Percentiles rank a stretch among this genome's conserved stretches.
Conservation (phyloP, 1,284 basidiomycete genomes). For the Moniliella sp. region DNA sequence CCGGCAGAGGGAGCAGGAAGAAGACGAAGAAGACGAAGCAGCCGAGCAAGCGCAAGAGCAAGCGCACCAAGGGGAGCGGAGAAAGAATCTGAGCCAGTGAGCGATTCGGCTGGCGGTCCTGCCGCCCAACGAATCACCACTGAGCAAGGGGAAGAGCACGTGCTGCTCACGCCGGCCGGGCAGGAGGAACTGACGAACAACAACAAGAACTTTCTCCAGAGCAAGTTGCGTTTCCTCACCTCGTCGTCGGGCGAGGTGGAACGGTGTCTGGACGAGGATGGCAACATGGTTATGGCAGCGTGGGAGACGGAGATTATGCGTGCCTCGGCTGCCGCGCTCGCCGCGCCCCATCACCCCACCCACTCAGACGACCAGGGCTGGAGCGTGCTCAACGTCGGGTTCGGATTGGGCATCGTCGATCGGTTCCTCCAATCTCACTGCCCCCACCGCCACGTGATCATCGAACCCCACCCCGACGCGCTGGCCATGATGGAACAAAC, state of each 20-base stretch:
- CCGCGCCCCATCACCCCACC: background rate
- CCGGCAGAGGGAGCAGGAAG: conserved; percentile 7
- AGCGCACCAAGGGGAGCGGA: conserved; percentile 8
- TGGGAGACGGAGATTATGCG: conserved; percentile 41
- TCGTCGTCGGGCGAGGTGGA: conserved; percentile 42
- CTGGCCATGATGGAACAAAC: conserved; percentile 49
- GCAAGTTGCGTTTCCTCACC: conserved; percentile 47
- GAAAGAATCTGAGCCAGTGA: conserved; percentile 42
- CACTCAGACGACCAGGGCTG: conserved; percentile 41
- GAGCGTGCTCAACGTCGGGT: conserved; percentile 69
- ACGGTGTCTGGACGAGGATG: conserved; percentile 48
- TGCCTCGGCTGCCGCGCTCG: too few relatives aligned
- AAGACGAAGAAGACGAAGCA: conserved; percentile 4
- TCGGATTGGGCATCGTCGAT: conserved; percentile 84
- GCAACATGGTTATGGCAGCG: conserved; percentile 50
- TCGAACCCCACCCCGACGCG: conserved; percentile 85
- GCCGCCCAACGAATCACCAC: background rate
- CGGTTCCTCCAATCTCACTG: conserved; percentile 51
- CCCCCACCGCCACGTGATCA: conserved; percentile 64
- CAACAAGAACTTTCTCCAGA: conserved; percentile 52
- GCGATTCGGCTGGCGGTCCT: background rate
- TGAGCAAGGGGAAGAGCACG: conserved; percentile 25
- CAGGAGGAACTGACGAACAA: conserved; percentile 31
- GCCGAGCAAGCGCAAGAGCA: conserved; percentile 5
- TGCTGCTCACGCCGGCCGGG: conserved; percentile 26